A percentile compares a stretch with the other conserved stretches of the same genome.
phyloP scores from a whole-genome alignment of 306 rosid species.

The Prunus salicina region DNA sequence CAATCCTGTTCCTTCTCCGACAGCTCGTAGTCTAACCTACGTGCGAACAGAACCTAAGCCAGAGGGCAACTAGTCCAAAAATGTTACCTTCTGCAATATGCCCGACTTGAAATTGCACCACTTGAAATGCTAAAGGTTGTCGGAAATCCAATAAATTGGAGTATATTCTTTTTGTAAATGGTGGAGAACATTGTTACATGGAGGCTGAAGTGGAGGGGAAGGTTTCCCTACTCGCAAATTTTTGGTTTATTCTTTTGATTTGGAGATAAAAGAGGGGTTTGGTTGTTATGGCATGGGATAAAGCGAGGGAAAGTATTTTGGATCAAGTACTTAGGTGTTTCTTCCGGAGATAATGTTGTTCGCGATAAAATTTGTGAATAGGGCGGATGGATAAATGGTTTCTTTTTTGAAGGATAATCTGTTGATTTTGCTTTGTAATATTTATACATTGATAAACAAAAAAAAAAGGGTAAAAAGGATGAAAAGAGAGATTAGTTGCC shows the following conservation, averaged over 20 bases:
- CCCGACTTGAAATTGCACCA: not conserved
- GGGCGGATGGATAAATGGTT: not conserved
- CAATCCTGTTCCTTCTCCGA: constrained; percentile 30
- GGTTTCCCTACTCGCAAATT: not conserved
- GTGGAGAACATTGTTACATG: constrained; percentile 30
- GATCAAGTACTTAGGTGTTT: not conserved
- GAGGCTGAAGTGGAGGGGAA: constrained; percentile 17
- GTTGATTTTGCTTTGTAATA: not conserved
- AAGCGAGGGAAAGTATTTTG: not conserved
- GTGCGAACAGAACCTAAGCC: constrained; percentile 85
- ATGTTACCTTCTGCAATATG: not conserved
- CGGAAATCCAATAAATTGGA: constrained; percentile 14
- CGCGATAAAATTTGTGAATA: constrained; percentile 2
- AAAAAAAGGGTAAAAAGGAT: not conserved
- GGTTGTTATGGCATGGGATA: not conserved
- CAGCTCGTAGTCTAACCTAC: constrained; percentile 73
- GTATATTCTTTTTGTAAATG: constrained; percentile 44
- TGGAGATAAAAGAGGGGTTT: not conserved
- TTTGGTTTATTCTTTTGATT: constrained; percentile 12
- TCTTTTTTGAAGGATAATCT: not conserved
- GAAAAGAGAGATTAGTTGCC: not conserved
- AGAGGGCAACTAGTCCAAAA: constrained; percentile 42
- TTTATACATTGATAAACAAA: not conserved
- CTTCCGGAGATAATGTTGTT: not conserved
- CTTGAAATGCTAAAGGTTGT: constrained; percentile 1